phyloP scores from a whole-genome alignment of 139 green algal species.

The Diplosphaera chodatii region DNA sequence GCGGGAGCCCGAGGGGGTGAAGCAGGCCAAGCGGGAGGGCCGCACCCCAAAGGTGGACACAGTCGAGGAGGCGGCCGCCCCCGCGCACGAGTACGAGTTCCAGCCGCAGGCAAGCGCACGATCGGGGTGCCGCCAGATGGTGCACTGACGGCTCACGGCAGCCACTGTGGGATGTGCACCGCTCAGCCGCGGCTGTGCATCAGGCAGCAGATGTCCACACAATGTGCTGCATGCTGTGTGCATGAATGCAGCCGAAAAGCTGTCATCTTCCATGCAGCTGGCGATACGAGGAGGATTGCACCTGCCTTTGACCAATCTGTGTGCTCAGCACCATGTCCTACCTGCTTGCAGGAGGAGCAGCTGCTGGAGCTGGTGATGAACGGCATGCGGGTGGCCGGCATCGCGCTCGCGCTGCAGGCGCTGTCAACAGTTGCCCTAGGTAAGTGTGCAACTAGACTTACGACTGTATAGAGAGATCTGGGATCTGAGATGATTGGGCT shows the following conservation, averaged over 20 bases:
- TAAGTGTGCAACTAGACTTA: not conserved
- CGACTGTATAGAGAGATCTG: too few species aligned
- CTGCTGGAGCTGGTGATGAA: constrained; percentile 19
- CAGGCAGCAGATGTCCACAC: too few species aligned
- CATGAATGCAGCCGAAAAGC: too few species aligned
- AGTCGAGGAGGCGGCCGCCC: not conserved
- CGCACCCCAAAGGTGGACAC: not conserved
- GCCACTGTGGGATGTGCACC: too few species aligned
- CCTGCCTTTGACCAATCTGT: too few species aligned
- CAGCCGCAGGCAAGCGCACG: not conserved
- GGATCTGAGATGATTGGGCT: too few species aligned
- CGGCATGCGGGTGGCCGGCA: constrained; percentile 12
- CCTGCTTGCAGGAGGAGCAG: constrained; percentile 1
- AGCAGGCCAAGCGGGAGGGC: not conserved
- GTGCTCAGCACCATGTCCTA: too few species aligned
- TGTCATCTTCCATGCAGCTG: too few species aligned
- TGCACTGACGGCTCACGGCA: too few species aligned
- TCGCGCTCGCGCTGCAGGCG: constrained; percentile 3
- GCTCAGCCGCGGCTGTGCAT: too few species aligned
- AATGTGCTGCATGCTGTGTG: too few species aligned
- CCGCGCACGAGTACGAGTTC: constrained; percentile 13
- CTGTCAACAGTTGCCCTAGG: constrained; percentile 3
- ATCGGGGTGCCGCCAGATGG: not conserved
- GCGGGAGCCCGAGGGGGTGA: not conserved
- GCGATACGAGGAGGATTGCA: too few species aligned